Evolutionary conservation across 345 rosid species (phyloP), one percentile per base, ranked within the genome.

Genomic region (Capsella bursapastoris): DNA sequence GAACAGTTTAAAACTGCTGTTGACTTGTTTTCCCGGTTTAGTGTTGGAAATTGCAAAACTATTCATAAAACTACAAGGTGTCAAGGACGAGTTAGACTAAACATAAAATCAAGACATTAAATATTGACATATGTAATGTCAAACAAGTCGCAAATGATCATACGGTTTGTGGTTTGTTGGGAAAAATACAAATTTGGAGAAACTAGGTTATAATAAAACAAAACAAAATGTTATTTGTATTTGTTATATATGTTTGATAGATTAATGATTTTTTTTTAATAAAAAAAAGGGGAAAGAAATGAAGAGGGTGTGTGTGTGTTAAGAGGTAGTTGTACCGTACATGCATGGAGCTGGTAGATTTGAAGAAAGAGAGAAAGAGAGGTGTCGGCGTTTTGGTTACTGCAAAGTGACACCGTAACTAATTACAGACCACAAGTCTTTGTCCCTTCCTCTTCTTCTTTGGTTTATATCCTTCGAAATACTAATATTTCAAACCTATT

Each of bases 341-440:
- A 75, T 75, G 82, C 37, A 38, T 10, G 78, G 76, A 82, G 82
- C 72, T 69, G 88, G 87, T 73, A 82, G 81, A 69, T 65, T 67
- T 70, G 37, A 58, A 47, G 73, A 75, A 75, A 68, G 68, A 44
- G 52, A 53, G 37, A 16, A 44, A 52, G 64, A 70, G 56, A 79
- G 73, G 63, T 66, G 78, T 62, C 51, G 73, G 65, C 64, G 59
- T 51, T 62, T 73, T 52, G 66, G 74, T 73, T 78, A 74, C 66
- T 72, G 71, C 79, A 66, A 44, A 82, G 86, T 78, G 91, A 89
- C 97, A 67, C 70, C 41, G 72, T 87, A 92, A 86, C 94, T 79
- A 82, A 88, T 84, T 80, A 78, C 96, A 86, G 82, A 77, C 86
- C 81, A 79, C 57, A 82, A 47, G 97, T 92, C 97, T 82, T 83